Evolutionary conservation across 306 rosid genomes (phyloP).

Genomic region (Quercus dentata): DNA sequence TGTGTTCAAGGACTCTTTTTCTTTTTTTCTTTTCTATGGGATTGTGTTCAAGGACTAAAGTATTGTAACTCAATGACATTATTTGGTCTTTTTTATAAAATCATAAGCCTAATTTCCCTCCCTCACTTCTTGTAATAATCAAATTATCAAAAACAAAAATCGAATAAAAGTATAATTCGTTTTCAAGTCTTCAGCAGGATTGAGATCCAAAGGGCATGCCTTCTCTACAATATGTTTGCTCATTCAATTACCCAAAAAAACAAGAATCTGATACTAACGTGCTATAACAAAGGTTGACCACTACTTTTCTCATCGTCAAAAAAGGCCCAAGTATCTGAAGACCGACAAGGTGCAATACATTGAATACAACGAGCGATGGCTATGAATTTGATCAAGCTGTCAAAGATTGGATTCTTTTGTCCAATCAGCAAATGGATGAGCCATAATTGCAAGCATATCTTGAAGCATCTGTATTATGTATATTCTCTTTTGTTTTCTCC

Average conservation of each 20-base stretch:
- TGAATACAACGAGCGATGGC: constrained; percentile 14
- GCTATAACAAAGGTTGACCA: not conserved
- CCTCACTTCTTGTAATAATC: no score
- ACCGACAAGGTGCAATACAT: not conserved
- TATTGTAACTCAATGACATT: no score
- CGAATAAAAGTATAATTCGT: no score
- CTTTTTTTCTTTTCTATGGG: no score
- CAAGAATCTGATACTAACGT: not conserved
- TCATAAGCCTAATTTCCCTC: no score
- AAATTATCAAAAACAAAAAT: no score
- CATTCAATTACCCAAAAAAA: no score
- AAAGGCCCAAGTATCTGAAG: not conserved
- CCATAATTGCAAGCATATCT: not conserved
- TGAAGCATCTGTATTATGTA: not conserved
- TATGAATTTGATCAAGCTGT: not conserved
- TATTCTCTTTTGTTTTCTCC: constrained; percentile 7
- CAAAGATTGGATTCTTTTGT: not conserved
- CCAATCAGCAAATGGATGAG: not conserved
- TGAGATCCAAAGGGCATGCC: not conserved
- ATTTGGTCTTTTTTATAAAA: no score
- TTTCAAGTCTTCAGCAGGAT: not conserved
- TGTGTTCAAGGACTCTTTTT: no score
- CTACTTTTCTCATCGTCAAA: not conserved
- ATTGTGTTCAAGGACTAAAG: no score
- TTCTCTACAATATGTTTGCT: no score